These are phyloP conservation scores for Geranium brycei DNA, from an alignment of 345 rosid genomes.

Conservation along the genomic window DNA sequence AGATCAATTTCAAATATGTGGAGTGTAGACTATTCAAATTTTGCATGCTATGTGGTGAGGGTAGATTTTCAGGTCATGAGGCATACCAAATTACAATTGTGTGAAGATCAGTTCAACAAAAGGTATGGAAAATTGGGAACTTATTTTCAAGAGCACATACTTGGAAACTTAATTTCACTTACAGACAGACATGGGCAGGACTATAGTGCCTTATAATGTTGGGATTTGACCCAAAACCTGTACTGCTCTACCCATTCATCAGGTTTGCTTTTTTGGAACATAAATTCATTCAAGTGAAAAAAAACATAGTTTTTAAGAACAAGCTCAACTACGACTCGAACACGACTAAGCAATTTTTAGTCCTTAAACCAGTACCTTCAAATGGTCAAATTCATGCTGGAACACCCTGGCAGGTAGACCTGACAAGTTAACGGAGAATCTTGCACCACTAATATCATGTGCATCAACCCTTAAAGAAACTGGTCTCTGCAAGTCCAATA, in stretches of 20 bases:
- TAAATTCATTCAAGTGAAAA: not conserved
- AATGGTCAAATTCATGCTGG: constrained; percentile 93
- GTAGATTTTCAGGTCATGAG: not conserved
- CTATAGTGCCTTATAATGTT: not conserved
- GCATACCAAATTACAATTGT: not conserved
- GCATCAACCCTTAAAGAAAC: constrained; percentile 87
- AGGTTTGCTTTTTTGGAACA: not conserved
- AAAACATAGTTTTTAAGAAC: not conserved
- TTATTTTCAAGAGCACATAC: not conserved
- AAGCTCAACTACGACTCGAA: not conserved
- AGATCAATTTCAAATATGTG: not conserved
- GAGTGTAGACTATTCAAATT: not conserved
- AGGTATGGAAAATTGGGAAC: not conserved
- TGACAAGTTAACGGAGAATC: constrained; percentile 51
- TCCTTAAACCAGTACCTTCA: constrained; percentile 36
- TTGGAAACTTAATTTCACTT: not conserved
- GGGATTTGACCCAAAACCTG: not conserved
- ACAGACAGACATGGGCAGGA: no score
- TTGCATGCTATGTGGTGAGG: not conserved
- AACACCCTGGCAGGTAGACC: constrained; percentile 82
- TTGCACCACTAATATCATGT: constrained; percentile 55
- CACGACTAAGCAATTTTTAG: not conserved
- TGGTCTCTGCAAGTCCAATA: constrained; percentile 54
- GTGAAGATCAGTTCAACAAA: no score
- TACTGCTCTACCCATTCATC: not conserved